These are phyloP conservation scores for Ambrosiella beaveri DNA, from an alignment of 2,329 filamentous ascomycete species.

Conservation along the genomic window DNA sequence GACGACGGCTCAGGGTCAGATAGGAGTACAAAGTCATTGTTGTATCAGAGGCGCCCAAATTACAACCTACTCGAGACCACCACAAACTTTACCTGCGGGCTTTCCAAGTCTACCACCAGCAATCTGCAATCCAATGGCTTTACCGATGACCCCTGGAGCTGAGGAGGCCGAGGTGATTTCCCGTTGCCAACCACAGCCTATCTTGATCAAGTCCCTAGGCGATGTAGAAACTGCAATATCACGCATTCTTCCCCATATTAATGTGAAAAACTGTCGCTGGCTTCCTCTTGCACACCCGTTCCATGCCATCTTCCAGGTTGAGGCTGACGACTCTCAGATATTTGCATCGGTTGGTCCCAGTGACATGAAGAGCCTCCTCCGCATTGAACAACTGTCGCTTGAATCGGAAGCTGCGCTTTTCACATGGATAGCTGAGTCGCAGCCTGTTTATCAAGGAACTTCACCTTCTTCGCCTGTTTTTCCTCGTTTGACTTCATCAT, in stretches of 20 bases:
- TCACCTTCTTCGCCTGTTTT: neutral
- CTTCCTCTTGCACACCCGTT: conserved; percentile 11
- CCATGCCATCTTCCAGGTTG: conserved; percentile 9
- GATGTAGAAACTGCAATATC: conserved; percentile 20
- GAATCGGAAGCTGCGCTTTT: conserved; percentile 11
- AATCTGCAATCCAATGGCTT: neutral
- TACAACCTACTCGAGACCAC: neutral
- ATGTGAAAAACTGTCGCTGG: conserved; percentile 18
- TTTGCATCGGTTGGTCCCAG: conserved; percentile 11
- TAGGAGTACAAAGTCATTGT: neutral
- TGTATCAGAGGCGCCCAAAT: neutral
- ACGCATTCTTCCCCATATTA: conserved; percentile 19
- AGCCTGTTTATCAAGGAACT: neutral
- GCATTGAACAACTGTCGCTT: conserved; percentile 6
- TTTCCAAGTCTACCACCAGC: neutral
- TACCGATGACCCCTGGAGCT: neutral
- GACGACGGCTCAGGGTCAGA: neutral
- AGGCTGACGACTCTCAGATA: conserved; percentile 8
- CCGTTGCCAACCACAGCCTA: neutral
- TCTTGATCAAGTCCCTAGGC: conserved; percentile 11
- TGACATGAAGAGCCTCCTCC: conserved; percentile 9
- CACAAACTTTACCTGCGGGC: neutral
- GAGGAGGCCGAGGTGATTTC: neutral
- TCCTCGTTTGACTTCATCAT: neutral
- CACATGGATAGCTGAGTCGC: conserved; percentile 10